A percentile compares a stretch with the other conserved stretches of the same genome.
Evolutionary conservation across 2,329 filamentous ascomycete species (phyloP).

Genomic region (Talaromyces sp.): DNA sequence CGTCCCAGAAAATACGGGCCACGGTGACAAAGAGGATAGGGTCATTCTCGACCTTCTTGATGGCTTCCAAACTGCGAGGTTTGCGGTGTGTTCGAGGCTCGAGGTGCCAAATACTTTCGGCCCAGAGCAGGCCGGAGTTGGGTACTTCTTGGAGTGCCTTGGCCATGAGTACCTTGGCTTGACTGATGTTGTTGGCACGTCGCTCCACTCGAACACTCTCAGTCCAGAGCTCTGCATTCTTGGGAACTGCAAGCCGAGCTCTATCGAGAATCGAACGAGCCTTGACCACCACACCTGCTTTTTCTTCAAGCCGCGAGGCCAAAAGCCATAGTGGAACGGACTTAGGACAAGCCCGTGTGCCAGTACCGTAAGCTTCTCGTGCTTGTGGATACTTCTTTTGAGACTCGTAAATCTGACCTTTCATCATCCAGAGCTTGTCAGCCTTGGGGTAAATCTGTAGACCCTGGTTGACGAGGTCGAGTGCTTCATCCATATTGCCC

Average conservation of each 20-base stretch:
- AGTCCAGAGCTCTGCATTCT: conserved; percentile 79
- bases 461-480: conserved; percentile 83
- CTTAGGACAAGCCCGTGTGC: conserved; percentile 79
- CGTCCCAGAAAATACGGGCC: conserved; percentile 92
- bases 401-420: conserved; percentile 93
- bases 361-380: conserved; percentile 82
- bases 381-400: conserved; percentile 77
- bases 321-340: conserved; percentile 88
- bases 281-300: conserved; percentile 77
- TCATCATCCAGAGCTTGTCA: conserved; percentile 96
- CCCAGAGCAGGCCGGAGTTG: conserved; percentile 82
- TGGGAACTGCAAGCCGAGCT: conserved; percentile 81
- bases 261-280: conserved; percentile 91
- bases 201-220: conserved; percentile 93
- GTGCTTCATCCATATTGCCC: conserved; percentile 72
- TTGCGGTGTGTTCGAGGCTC: conserved; percentile 90
- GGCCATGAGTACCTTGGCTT: conserved; percentile 91
- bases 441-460: conserved; percentile 80
- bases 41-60: conserved; percentile 95
- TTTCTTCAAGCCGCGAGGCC: conserved; percentile 83
- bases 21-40: conserved; percentile 85
- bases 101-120: conserved; percentile 91
- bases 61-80: conserved; percentile 84
- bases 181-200: conserved; percentile 74
- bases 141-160: conserved; percentile 89